Base-by-base conservation (phyloP, 495 filamentous ascomycete genomes). In the Chaetomidium leptoderma region DNA sequence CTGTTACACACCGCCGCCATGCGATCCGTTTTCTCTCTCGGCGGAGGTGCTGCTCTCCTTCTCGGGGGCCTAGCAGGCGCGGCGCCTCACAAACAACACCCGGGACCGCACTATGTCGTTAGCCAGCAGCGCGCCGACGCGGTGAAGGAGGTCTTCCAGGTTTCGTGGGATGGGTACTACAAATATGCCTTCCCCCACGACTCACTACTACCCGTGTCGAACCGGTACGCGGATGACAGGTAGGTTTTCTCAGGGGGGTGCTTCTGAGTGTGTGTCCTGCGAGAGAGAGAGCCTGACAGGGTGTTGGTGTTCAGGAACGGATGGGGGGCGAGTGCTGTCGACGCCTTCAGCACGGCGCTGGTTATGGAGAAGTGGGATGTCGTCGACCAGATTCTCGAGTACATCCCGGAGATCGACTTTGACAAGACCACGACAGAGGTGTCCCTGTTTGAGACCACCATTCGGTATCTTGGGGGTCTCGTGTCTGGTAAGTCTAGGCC, bases 391-490 rank as follows among this genome's bases (percentile, higher is more conserved):
- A 90, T 93, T 44, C 64, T 95, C 4, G 75, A 87, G 21, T 86
- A 83, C 67, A 80, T 96, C 42, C 74, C 79, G 0, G 76, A 68
- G 0, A 82, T 95, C 60, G 75, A 96, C 71, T 96, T 89, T 60
- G 78, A 78, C 49, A 74, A 71, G 17, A 86, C 87, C 4, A 61
- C 60, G 11, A 70, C 69, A 7, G 74, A 73, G 14, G 83, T 95
- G 59, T 91, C 86, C 55, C 72, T 96, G 29, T 96, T 96, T 58
- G 90, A 96, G 72, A 96, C 90, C 3, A 95, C 89, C 3, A 96
- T 96, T 64, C 86, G 90, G 4, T 96, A 95, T 62, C 74, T 95
- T 4, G 90, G 77, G 16, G 91, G 91, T 17, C 75, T 96, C 61
- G 61, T 95, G 40, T 88, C 91, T 9, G 76, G 78, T 79, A 62